Conservation (phyloP, 2,329 filamentous ascomycete species). For the Sordariomycetes sp. region DNA sequence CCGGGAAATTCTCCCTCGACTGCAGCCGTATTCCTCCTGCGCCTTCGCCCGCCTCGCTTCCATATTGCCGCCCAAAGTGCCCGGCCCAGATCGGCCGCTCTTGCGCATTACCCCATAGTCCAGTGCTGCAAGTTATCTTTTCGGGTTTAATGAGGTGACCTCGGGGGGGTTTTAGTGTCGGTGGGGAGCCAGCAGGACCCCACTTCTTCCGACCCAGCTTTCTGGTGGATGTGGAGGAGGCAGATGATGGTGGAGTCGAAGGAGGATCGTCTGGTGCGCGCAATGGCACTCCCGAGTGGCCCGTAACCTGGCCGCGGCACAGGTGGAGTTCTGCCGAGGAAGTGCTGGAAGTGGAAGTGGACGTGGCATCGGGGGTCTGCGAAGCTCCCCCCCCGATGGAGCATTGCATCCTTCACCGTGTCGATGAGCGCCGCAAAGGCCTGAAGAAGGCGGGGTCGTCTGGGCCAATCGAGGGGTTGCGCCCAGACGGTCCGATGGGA, state of each 20-base stretch:
- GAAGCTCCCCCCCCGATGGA: neutral
- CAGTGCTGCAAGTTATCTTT: constrained; percentile 3
- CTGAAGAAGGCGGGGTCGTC: neutral
- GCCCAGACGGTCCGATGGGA: neutral
- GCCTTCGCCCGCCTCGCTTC: neutral
- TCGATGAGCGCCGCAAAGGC: neutral
- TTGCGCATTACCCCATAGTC: constrained; percentile 4
- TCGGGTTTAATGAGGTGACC: constrained; percentile 5
- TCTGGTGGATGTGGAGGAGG: neutral
- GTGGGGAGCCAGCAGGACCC: neutral
- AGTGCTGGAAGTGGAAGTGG: neutral
- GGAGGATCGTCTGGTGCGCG: neutral
- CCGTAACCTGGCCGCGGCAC: neutral
- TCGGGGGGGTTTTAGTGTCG: neutral
- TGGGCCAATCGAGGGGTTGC: neutral
- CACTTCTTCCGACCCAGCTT: neutral
- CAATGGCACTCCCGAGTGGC: no score
- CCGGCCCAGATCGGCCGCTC: neutral
- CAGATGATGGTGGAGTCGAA: neutral
- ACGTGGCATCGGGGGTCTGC: neutral
- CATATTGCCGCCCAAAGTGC: neutral
- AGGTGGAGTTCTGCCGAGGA: neutral
- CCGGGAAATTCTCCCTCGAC: neutral
- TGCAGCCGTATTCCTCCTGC: neutral
- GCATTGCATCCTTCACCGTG: neutral